Conservation (phyloP, 192 early-diverging fungal species). For the Kickxella alabastrina region DNA sequence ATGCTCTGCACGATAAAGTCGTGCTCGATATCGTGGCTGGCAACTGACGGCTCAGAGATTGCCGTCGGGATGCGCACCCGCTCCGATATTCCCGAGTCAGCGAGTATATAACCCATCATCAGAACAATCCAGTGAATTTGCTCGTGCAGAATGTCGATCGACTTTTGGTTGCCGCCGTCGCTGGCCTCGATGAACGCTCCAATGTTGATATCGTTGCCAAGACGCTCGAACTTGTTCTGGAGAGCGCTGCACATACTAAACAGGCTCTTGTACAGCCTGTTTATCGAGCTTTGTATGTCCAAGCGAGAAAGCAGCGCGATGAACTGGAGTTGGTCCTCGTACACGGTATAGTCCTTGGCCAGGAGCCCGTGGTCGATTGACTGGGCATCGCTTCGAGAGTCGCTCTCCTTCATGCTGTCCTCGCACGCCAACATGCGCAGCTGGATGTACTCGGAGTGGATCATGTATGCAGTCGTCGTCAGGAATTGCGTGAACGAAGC, state of each 20-base stretch:
- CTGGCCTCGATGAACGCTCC: neutral
- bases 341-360: slow-evolving; percentile 48
- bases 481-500: slow-evolving; percentile 39
- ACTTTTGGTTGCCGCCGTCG: slow-evolving; percentile 14
- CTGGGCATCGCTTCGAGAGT: slow-evolving; percentile 10
- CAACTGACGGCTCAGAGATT: slow-evolving; percentile 21
- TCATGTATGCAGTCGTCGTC: slow-evolving; percentile 32
- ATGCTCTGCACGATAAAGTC: slow-evolving; percentile 36
- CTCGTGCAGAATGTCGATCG: slow-evolving; percentile 44
- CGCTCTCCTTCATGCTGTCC: slow-evolving; percentile 17
- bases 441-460: slow-evolving; percentile 42
- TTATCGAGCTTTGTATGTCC: slow-evolving; percentile 31
- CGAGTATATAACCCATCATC: slow-evolving; percentile 38
- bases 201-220: slow-evolving; percentile 11
- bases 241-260: slow-evolving; percentile 32
- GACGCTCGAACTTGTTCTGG: slow-evolving; percentile 20
- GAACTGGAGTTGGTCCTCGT: slow-evolving; percentile 51
- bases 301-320: slow-evolving; percentile 40
- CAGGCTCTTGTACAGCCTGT: slow-evolving; percentile 31
- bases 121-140: slow-evolving; percentile 47
- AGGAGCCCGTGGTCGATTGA: slow-evolving; percentile 36
- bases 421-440: slow-evolving; percentile 51
- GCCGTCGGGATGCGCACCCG: slow-evolving; percentile 40
- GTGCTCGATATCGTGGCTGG: slow-evolving; percentile 12
- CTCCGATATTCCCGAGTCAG: slow-evolving; percentile 42